Evolutionary conservation across 129 eudicot genomes (phyloP), one percentile per base, ranked within the genome.

Genomic region (Escallonia rubra): DNA sequence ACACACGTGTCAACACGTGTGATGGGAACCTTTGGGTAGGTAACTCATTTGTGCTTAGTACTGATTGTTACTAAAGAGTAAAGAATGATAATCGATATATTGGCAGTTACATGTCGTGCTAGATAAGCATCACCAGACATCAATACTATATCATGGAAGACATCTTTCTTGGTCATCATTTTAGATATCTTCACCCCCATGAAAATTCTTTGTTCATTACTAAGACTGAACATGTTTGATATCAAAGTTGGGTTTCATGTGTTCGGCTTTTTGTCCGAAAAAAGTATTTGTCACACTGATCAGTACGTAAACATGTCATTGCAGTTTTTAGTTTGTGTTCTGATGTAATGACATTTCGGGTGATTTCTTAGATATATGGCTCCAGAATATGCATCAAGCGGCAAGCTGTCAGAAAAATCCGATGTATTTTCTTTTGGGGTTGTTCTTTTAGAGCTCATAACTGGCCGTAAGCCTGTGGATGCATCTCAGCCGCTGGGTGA

Each of bases 351-450:
- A 44, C 23, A 2, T 56, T 54, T 41, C 16, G 71, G 66, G 61
- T 78, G 57, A 39, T 76, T 77, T 23, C 34, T 23, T 78, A 91
- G 97, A 65, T 91, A 91, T 73, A 87, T 91, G 97, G 97, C 97
- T 70, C 97, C 97, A 43, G 97, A 91, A 56, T 91, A 91, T 65
- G 97, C 97, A 74, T 87, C 90, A 57, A 91, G 92, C 64, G 97
- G 97, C 38, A 91, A 91, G 76, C 71, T 91, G 80, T 87, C 97
- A 38, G 97, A 91, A 62, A 91, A 91, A 54, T 91, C 96, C 0
- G 97, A 91, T 67, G 97, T 91, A 52, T 91, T 63, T 75, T 91
- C 97, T 4, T 91, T 75, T 49, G 97, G 97, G 60, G 97, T 91
- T 39, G 90, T 91, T 57, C 84, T 91, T 54, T 74, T 91, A 51